A percentile compares a stretch with the other conserved stretches of the same genome.
Conservation (phyloP, 495 filamentous ascomycete genomes). For the Podospora pseudopauciseta region DNA sequence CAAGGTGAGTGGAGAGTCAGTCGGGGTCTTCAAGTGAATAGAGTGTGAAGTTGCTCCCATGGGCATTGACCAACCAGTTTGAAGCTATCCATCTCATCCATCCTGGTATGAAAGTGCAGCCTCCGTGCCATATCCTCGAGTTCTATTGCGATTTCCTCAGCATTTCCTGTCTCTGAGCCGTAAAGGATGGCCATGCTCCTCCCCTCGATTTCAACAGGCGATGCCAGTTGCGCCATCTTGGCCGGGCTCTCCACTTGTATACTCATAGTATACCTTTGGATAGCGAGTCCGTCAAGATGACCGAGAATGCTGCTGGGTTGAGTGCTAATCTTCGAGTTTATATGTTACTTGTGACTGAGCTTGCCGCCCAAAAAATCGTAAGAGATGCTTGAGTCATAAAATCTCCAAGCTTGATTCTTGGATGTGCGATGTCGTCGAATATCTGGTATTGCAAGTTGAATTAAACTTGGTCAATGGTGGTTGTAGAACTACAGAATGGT, state of each 20-base stretch:
- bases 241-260: background rate
- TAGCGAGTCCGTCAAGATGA: background rate
- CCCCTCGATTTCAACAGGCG: constrained; percentile 25
- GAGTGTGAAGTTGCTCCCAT: background rate
- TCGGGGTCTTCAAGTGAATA: background rate
- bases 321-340: background rate
- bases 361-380: background rate
- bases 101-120: constrained; percentile 69
- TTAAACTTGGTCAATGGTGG: background rate
- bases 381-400: background rate
- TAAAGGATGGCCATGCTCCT: constrained; percentile 78
- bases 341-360: background rate
- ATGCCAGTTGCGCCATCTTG: constrained; percentile 15
- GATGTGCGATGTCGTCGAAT: background rate
- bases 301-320: background rate
- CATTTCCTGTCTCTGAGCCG: constrained; percentile 91
- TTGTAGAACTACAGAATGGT: background rate
- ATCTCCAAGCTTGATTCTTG: background rate
- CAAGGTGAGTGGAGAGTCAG: background rate
- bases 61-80: constrained; percentile 59
- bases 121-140: constrained; percentile 67
- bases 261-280: background rate
- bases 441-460: background rate
- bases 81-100: constrained; percentile 71
- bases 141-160: constrained; percentile 83